phyloP scores from a whole-genome alignment of 2,329 filamentous ascomycete genomes.

The Colletotrichum sp. region DNA sequence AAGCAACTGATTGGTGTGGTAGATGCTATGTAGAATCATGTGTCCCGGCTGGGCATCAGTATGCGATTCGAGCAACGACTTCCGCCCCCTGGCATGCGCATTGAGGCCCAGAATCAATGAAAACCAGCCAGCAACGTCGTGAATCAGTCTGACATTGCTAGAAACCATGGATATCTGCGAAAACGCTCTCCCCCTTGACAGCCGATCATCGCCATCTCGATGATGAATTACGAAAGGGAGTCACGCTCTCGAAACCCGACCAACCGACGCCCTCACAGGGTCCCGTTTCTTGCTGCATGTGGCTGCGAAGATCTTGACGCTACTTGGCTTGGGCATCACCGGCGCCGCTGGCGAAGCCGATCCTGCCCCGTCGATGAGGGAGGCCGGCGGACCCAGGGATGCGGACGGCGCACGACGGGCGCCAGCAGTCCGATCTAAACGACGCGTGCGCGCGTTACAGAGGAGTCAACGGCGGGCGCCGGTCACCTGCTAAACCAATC shows the following conservation, averaged over 20 bases:
- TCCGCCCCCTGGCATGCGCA: background rate
- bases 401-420: background rate
- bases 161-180: background rate
- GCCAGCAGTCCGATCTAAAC: background rate
- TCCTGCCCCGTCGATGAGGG: background rate
- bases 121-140: background rate
- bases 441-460: background rate
- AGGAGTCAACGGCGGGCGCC: background rate
- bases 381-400: background rate
- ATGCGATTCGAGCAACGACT: background rate
- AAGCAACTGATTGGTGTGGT: background rate
- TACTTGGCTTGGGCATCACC: conserved; percentile 3
- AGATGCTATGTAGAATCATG: background rate
- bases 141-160: background rate
- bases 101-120: background rate
- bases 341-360: conserved; percentile 8
- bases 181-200: background rate
- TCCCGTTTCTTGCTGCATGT: background rate
- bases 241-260: background rate
- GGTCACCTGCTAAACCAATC: background rate
- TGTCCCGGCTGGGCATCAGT: background rate
- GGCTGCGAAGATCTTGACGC: conserved; percentile 5
- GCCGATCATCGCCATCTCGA: background rate
- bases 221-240: background rate
- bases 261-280: background rate